Evolutionary conservation across 2,329 filamentous ascomycete species (phyloP).

Genomic region (Neobulgaria alba): DNA sequence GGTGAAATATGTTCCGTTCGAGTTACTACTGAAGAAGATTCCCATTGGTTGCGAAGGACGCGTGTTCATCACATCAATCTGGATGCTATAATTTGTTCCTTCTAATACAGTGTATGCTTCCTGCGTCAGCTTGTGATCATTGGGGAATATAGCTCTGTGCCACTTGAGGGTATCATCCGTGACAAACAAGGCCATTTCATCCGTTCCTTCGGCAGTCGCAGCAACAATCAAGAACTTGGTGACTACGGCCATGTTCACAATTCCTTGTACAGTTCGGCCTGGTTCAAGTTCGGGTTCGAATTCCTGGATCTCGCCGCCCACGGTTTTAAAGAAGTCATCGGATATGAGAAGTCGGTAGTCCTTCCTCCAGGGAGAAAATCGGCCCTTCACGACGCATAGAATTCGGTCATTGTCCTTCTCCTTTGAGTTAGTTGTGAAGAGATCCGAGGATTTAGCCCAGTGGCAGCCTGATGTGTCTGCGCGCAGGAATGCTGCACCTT

Average conservation of each 20-base stretch:
- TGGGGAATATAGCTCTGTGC: slow-evolving; percentile 86
- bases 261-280: slow-evolving; percentile 65
- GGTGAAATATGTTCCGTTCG: slow-evolving; percentile 92
- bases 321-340: slow-evolving; percentile 69
- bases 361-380: slow-evolving; percentile 59
- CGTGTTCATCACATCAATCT: slow-evolving; percentile 78
- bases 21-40: slow-evolving; percentile 89
- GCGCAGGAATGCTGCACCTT: slow-evolving; percentile 54
- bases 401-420: slow-evolving; percentile 62
- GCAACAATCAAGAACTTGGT: slow-evolving; percentile 84
- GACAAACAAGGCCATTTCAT: slow-evolving; percentile 87
- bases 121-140: slow-evolving; percentile 70
- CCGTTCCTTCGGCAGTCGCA: slow-evolving; percentile 67
- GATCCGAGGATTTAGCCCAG: slow-evolving; percentile 72
- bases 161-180: slow-evolving; percentile 75
- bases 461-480: slow-evolving; percentile 66
- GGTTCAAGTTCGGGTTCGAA: slow-evolving; percentile 71
- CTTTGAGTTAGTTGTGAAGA: slow-evolving; percentile 62
- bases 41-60: slow-evolving; percentile 65
- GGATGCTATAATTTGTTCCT: slow-evolving; percentile 95
- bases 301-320: slow-evolving; percentile 43
- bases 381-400: slow-evolving; percentile 71
- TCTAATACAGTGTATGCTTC: slow-evolving; percentile 90
- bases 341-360: slow-evolving; percentile 75
- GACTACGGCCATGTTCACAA: slow-evolving; percentile 73